A percentile compares a stretch with the other conserved stretches of the same genome.
These are phyloP conservation scores for Arthrobotrys sinensis DNA, from an alignment of 2,329 filamentous ascomycete species.

Conservation along the genomic window DNA sequence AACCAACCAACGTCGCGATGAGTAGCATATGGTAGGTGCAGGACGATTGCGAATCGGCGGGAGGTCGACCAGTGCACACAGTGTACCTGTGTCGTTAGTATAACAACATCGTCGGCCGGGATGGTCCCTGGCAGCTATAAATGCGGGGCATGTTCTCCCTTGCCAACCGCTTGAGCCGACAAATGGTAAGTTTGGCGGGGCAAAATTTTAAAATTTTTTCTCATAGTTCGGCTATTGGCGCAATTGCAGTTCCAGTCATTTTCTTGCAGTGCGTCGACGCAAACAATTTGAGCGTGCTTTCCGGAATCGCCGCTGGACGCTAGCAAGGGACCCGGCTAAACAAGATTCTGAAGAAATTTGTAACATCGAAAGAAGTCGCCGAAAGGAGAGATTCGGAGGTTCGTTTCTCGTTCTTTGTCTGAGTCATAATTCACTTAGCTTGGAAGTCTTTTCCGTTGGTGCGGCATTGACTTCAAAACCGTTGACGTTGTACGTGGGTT, in stretches of 20 bases:
- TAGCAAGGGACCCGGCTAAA: constrained; percentile 36
- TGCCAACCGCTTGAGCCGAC: neutral
- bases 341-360: constrained; percentile 13
- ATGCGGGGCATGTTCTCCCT: neutral
- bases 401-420: constrained; percentile 19
- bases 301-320: constrained; percentile 28
- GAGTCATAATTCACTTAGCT: constrained; percentile 36
- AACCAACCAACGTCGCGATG: no score
- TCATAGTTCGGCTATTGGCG: constrained; percentile 48
- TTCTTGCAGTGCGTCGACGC: neutral
- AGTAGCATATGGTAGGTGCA: no score
- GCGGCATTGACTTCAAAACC: neutral
- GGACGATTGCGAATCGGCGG: no score
- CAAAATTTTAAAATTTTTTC: constrained; percentile 24
- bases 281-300: constrained; percentile 6
- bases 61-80: no score
- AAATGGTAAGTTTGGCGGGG: constrained; percentile 5
- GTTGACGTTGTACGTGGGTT: neutral
- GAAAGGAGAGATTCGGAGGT: constrained; percentile 11
- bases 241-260: constrained; percentile 7
- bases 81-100: no score
- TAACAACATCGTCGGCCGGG: neutral
- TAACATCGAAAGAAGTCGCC: constrained; percentile 7
- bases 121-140: neutral
- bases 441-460: constrained; percentile 1